phyloP scores from a whole-genome alignment of 306 rosid species.

The Vigna angularis region DNA sequence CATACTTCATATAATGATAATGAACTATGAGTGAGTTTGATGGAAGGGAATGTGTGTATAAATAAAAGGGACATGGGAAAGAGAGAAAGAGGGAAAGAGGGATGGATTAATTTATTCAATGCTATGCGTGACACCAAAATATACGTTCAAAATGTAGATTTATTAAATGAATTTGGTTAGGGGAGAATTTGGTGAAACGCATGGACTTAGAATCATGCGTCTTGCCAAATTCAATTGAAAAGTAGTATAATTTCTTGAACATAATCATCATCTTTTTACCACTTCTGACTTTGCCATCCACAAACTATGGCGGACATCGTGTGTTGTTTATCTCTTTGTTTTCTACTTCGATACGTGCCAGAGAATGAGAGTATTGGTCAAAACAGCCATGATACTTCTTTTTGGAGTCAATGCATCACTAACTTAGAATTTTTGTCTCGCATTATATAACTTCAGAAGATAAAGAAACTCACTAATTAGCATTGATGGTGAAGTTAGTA shows the following conservation, averaged over 20 bases:
- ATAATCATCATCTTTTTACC: neutral
- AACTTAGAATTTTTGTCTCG: neutral
- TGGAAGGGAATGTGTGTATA: slow-evolving; percentile 44
- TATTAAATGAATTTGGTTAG: slow-evolving; percentile 18
- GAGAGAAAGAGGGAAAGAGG: too few species aligned
- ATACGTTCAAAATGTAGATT: slow-evolving; percentile 9
- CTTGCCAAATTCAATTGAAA: slow-evolving; percentile 48
- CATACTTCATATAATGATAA: too few species aligned
- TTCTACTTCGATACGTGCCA: neutral
- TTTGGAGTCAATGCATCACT: too few species aligned
- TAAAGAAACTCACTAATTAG: slow-evolving; percentile 5
- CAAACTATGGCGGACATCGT: neutral
- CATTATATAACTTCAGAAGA: neutral
- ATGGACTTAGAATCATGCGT: slow-evolving; percentile 44
- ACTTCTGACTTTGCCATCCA: neutral
- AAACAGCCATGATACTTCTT: neutral
- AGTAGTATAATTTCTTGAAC: slow-evolving; percentile 9
- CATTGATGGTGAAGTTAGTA: slow-evolving; percentile 29
- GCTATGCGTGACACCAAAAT: neutral
- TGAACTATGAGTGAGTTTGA: neutral
- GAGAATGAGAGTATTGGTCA: neutral
- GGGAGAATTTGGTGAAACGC: slow-evolving; percentile 50
- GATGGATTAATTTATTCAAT: neutral
- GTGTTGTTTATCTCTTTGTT: neutral
- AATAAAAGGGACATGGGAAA: slow-evolving; percentile 6